Conservation (phyloP, 306 rosid species). For the Potentilla sterilis region DNA sequence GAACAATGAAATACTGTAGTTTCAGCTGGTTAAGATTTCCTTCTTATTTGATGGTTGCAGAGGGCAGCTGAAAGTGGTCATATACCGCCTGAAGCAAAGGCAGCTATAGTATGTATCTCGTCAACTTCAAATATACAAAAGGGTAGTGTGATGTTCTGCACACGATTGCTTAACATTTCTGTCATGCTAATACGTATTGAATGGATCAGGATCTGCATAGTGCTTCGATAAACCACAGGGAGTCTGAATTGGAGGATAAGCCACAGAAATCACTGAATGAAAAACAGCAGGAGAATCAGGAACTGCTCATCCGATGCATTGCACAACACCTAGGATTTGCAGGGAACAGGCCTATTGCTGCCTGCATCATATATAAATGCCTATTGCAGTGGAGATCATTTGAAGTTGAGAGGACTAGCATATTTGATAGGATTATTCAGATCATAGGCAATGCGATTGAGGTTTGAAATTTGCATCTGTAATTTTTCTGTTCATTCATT, state of each 20-base stretch:
- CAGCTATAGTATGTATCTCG: constrained; percentile 51
- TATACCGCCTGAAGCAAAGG: constrained; percentile 53
- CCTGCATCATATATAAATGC: constrained; percentile 93
- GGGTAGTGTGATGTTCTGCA: not conserved
- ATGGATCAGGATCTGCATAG: constrained; percentile 64
- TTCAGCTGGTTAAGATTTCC: constrained; percentile 22
- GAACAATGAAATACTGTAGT: constrained; percentile 17
- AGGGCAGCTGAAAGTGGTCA: constrained; percentile 72
- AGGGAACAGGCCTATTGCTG: constrained; percentile 88
- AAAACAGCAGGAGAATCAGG: constrained; percentile 99
- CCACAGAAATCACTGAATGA: constrained; percentile 98
- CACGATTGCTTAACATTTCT: constrained; percentile 15
- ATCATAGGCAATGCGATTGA: constrained; percentile 90
- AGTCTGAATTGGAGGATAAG: constrained; percentile 86
- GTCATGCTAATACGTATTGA: constrained; percentile 14
- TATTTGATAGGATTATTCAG: constrained; percentile 94
- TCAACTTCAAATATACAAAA: not conserved
- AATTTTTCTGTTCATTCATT: constrained; percentile 20
- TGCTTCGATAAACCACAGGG: constrained; percentile 65
- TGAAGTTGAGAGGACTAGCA: constrained; percentile 93
- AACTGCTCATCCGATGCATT: constrained; percentile 72
- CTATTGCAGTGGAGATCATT: constrained; percentile 99
- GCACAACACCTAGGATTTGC: constrained; percentile 92
- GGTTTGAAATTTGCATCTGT: constrained; percentile 46
- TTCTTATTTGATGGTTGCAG: constrained; percentile 47